These are phyloP conservation scores for Amaranthus hypochondriacus DNA, from an alignment of 148 eudicot genomes.

Conservation along the genomic window DNA sequence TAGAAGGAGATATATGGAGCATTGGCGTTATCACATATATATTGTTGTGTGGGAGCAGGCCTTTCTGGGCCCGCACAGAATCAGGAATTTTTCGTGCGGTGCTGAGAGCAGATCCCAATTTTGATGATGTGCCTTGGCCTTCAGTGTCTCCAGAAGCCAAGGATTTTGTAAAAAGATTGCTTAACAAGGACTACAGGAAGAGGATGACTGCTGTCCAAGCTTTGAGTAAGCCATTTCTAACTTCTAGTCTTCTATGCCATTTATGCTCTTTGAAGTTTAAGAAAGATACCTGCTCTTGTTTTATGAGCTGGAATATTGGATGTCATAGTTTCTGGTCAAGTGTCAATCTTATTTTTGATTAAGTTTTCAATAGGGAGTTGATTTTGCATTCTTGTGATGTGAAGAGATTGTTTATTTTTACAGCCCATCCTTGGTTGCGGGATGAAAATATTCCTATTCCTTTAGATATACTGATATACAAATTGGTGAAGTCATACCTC, in stretches of 20 bases:
- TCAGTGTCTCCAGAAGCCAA: slow-evolving; percentile 48
- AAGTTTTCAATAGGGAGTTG: neutral
- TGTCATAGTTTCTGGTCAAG: neutral
- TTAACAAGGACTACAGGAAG: slow-evolving; percentile 62
- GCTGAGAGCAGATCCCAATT: slow-evolving; percentile 60
- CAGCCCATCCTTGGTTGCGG: slow-evolving; percentile 67
- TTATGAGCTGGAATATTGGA: neutral
- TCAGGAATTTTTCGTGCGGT: slow-evolving; percentile 68
- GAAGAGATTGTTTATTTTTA: slow-evolving; percentile 1
- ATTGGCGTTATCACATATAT: slow-evolving; percentile 62
- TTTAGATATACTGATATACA: slow-evolving; percentile 59
- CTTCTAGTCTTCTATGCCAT: neutral
- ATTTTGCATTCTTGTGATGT: neutral
- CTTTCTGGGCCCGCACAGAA: slow-evolving; percentile 73
- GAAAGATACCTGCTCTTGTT: neutral
- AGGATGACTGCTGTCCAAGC: slow-evolving; percentile 71
- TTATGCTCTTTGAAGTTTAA: neutral
- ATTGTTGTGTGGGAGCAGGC: slow-evolving; percentile 65
- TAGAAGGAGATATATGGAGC: slow-evolving; percentile 70
- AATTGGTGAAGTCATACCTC: slow-evolving; percentile 55
- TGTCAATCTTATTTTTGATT: neutral
- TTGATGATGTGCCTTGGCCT: slow-evolving; percentile 66
- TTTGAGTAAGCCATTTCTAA: slow-evolving; percentile 36
- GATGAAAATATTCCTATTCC: slow-evolving; percentile 44
- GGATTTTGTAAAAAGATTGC: slow-evolving; percentile 63